These are phyloP conservation scores for Ganoderma leucocontextum DNA, from an alignment of 1,284 basidiomycete genomes.

Conservation along the genomic window DNA sequence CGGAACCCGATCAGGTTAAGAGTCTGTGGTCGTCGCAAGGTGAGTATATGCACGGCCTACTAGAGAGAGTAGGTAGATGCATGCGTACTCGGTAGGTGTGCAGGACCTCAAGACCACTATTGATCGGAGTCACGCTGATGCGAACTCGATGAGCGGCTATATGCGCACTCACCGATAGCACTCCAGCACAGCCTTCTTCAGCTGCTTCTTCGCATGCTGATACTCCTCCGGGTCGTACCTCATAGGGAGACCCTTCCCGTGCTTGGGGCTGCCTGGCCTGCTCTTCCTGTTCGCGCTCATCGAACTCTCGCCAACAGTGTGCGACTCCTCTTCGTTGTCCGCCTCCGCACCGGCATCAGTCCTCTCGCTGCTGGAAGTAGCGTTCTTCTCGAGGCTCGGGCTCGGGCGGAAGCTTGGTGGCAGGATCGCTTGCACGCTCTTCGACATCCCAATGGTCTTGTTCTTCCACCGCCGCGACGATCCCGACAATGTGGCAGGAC, in stretches of 20 bases:
- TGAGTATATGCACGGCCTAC: neutral
- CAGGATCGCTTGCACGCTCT: conserved; percentile 27
- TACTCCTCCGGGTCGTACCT: conserved; percentile 79
- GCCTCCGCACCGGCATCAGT: conserved; percentile 8
- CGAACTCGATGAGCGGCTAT: neutral
- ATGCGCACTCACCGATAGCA: conserved; percentile 73
- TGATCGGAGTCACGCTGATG: too few relatives aligned
- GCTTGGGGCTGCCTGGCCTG: neutral
- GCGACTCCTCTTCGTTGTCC: conserved; percentile 7
- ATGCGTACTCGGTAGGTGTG: conserved; percentile 84
- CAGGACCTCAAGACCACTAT: conserved; percentile 77
- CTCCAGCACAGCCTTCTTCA: conserved; percentile 86
- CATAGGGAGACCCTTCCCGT: neutral
- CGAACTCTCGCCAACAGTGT: neutral
- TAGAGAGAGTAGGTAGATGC: too few relatives aligned
- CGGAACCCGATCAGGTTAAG: conserved; percentile 91
- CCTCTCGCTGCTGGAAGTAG: neutral
- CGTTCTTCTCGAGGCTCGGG: conserved; percentile 9
- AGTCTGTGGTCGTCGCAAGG: conserved; percentile 55
- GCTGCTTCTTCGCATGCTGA: conserved; percentile 80
- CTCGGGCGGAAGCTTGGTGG: neutral
- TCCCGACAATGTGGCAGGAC: neutral
- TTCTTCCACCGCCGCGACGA: conserved; percentile 16
- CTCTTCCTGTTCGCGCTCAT: neutral
- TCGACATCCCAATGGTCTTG: neutral